Evolutionary conservation across 2,329 filamentous ascomycete genomes (phyloP).

Genomic region (Balansia obtecta): DNA sequence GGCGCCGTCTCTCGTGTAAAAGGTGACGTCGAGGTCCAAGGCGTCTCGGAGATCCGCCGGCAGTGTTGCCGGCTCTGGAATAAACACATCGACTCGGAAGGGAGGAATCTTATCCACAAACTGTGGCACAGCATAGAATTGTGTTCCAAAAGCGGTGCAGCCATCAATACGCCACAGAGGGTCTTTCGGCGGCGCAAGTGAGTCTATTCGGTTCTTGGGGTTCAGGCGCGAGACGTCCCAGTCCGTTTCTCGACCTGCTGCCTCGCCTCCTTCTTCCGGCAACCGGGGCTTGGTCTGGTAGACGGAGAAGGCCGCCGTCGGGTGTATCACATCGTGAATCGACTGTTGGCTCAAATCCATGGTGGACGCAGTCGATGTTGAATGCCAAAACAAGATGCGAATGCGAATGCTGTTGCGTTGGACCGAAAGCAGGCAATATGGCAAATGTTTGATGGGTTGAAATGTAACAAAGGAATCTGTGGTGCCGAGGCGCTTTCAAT

Average conservation of each 20-base stretch:
- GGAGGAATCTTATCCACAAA: conserved; percentile 35
- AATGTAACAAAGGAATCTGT: too few species aligned
- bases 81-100: conserved; percentile 45
- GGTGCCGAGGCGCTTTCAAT: too few species aligned
- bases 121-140: conserved; percentile 43
- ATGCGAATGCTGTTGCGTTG: background rate
- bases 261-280: conserved; percentile 2
- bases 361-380: conserved; percentile 4
- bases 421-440: background rate
- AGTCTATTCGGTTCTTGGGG: conserved; percentile 48
- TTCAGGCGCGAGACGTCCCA: conserved; percentile 43
- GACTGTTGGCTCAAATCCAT: conserved; percentile 43
- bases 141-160: conserved; percentile 42
- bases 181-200: conserved; percentile 29
- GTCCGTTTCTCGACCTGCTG: background rate
- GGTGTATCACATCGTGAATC: conserved; percentile 44
- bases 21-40: conserved; percentile 36
- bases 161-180: conserved; percentile 48
- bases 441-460: background rate
- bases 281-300: background rate
- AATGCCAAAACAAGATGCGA: background rate
- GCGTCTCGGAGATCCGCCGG: conserved; percentile 28
- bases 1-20: conserved; percentile 39
- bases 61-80: conserved; percentile 35
- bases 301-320: conserved; percentile 38